Base-by-base conservation (phyloP, 176 grass and related monocot species). In the Bothriochloa decipiens region DNA sequence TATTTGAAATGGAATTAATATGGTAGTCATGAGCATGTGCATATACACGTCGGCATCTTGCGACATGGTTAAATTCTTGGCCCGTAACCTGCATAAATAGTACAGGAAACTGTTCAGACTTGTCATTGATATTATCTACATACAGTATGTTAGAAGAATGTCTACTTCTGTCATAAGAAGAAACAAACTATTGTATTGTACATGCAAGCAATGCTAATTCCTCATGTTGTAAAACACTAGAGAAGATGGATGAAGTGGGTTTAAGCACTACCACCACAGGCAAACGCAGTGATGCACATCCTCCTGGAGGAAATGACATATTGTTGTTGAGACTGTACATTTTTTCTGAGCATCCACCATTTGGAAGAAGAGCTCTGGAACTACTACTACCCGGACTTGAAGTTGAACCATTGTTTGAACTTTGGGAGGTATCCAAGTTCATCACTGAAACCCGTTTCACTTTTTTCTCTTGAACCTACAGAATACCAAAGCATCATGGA, bases 1-100 rank as follows among this genome's bases (percentile, higher is more conserved):
- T 97, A 82, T 89, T 97, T 26, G 95, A 94, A 89, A 97, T 87
- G 72, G 95, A 97, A 82, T 97, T 97, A 68, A 97, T 92, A 89
- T 97, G 92, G 70, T 97, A 97, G 85, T 97, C 95, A 86, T 97
- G 95, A 83, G 95, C 95, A 83, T 97, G 95, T 33, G 92, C 88
- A 87, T 89, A 97, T 83, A 94, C 88, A 81, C 95, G 85, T 58
- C 90, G 87, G 79, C 95, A 94, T 87, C 90, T 90, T 68, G 95
- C 88, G 75, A 89, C 77, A 91, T 84, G 90, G 78, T 77, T 97
- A 3, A 85, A 74, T 79, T 97, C 95, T 89, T 87, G 90, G 83
- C 88, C 91, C 36, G 84, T 40, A 76, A 97, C 88, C 95, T 97
- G 83, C 68, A 90, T 85, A 20, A 46, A 50, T 1, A 47, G 22